These are phyloP conservation scores for Raphanus hybrid DNA, from an alignment of 441 rosid species.

Conservation along the genomic window DNA sequence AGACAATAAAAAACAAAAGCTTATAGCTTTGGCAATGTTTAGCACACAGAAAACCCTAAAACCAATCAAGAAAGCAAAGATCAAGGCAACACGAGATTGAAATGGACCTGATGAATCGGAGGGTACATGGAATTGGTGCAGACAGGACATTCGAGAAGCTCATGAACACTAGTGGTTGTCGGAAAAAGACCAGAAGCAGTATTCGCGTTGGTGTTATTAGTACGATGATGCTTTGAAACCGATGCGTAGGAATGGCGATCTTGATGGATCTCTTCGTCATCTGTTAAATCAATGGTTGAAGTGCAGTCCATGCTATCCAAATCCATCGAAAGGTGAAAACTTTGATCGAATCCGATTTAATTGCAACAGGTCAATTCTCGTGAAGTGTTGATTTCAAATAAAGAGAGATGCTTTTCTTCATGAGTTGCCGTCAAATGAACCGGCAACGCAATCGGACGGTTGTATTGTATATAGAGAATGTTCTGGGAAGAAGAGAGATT, in stretches of 20 bases:
- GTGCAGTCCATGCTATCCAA: conserved; percentile 76
- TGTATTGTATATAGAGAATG: conserved; percentile 33
- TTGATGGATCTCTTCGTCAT: conserved; percentile 87
- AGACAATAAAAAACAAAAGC: not conserved
- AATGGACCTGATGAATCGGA: conserved; percentile 91
- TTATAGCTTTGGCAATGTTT: not conserved
- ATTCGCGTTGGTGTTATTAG: conserved; percentile 45
- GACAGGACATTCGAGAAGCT: conserved; percentile 97
- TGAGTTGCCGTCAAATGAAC: not conserved
- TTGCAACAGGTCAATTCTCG: conserved; percentile 40
- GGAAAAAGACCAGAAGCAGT: conserved; percentile 54
- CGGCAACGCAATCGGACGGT: conserved; percentile 53
- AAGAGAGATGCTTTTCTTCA: conserved; percentile 30
- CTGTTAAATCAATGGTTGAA: conserved; percentile 68
- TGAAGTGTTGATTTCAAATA: conserved; percentile 26
- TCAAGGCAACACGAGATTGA: not conserved
- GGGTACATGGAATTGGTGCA: conserved; percentile 99
- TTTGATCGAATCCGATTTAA: conserved; percentile 19
- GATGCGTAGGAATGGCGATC: conserved; percentile 63
- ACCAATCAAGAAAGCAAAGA: conserved; percentile 22
- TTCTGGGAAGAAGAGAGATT: conserved; percentile 15
- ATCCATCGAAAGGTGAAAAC: conserved; percentile 54
- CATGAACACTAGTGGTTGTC: conserved; percentile 90
- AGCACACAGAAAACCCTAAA: conserved; percentile 22
- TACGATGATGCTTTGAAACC: conserved; percentile 59